Conservation (phyloP, 2,329 filamentous ascomycete species). For the Penicillium janthinellum region DNA sequence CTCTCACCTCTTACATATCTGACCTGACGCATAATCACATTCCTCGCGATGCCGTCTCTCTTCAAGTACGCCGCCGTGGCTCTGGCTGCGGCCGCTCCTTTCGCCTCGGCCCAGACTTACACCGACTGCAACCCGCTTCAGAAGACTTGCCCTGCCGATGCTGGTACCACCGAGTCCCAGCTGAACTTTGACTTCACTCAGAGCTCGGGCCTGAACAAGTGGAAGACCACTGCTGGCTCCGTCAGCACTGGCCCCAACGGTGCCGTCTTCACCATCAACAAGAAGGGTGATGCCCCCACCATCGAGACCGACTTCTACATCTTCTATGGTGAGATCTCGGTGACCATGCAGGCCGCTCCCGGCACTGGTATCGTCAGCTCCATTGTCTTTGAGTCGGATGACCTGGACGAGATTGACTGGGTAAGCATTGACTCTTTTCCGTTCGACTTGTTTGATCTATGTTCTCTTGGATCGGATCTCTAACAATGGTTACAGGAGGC, state of each 20-base stretch:
- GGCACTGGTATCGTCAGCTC: slow-evolving; percentile 91
- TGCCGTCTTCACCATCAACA: slow-evolving; percentile 75
- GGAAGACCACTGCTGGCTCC: slow-evolving; percentile 67
- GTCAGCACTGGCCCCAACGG: slow-evolving; percentile 71
- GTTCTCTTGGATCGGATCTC: slow-evolving; percentile 33
- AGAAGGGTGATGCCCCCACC: slow-evolving; percentile 81
- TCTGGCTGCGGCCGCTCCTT: slow-evolving; percentile 34
- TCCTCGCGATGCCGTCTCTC: slow-evolving; percentile 32
- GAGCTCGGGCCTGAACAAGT: slow-evolving; percentile 59
- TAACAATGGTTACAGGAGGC: slow-evolving; percentile 44
- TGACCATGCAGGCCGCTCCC: slow-evolving; percentile 81
- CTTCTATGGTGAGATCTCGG: slow-evolving; percentile 91
- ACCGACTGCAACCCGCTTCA: slow-evolving; percentile 71
- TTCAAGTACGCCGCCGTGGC: slow-evolving; percentile 35
- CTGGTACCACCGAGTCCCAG: slow-evolving; percentile 61
- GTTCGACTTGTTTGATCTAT: no score
- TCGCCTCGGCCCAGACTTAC: slow-evolving; percentile 66
- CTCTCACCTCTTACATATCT: background rate
- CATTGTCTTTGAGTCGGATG: slow-evolving; percentile 88
- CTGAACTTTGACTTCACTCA: slow-evolving; percentile 45
- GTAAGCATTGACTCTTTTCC: slow-evolving; percentile 64
- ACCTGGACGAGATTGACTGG: slow-evolving; percentile 93
- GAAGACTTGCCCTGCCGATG: slow-evolving; percentile 65
- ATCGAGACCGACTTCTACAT: slow-evolving; percentile 91
- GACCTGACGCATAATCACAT: background rate